A percentile compares a stretch with the other conserved stretches of the same genome.
These are phyloP conservation scores for Acidiella bohemica DNA, from an alignment of 495 filamentous ascomycete genomes.

Conservation along the genomic window DNA sequence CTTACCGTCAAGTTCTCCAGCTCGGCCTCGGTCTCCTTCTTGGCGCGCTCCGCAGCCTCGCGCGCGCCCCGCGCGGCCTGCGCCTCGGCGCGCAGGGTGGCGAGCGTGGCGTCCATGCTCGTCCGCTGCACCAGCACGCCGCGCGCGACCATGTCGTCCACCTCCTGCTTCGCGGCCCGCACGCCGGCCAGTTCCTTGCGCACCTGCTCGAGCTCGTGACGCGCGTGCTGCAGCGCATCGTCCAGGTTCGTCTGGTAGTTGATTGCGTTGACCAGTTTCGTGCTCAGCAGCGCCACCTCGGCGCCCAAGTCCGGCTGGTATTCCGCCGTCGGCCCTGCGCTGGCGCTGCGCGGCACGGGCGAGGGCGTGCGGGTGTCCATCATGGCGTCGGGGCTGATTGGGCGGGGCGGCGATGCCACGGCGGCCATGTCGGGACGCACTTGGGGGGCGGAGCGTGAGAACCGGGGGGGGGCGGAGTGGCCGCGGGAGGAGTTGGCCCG, in stretches of 20 bases:
- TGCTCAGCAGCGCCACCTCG: slow-evolving; percentile 82
- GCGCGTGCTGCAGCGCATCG: slow-evolving; percentile 67
- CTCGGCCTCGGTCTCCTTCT: slow-evolving; percentile 64
- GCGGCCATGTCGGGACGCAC: slow-evolving; percentile 4
- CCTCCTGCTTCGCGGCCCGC: slow-evolving; percentile 53
- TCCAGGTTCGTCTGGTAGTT: slow-evolving; percentile 92
- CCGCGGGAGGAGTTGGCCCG: too few species aligned
- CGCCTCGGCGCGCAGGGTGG: slow-evolving; percentile 52
- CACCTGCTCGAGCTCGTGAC: slow-evolving; percentile 70
- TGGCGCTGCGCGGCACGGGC: background rate
- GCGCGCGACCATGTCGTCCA: slow-evolving; percentile 56
- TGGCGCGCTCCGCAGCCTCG: slow-evolving; percentile 51
- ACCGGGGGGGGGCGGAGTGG: too few species aligned
- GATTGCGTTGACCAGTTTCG: slow-evolving; percentile 91
- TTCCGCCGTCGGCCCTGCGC: background rate
- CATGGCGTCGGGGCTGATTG: background rate
- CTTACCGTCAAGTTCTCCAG: slow-evolving; percentile 78
- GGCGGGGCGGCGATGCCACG: slow-evolving; percentile 1
- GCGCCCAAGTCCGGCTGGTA: slow-evolving; percentile 65
- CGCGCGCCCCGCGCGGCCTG: slow-evolving; percentile 48
- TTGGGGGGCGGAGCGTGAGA: slow-evolving; percentile 1
- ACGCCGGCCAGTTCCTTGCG: slow-evolving; percentile 52
- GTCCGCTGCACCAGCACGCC: slow-evolving; percentile 57
- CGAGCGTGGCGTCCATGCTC: slow-evolving; percentile 55
- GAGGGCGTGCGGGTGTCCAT: slow-evolving; percentile 17